These are phyloP conservation scores for Bruguiera gymnorhiza DNA, from an alignment of 345 rosid species.

Conservation along the genomic window DNA sequence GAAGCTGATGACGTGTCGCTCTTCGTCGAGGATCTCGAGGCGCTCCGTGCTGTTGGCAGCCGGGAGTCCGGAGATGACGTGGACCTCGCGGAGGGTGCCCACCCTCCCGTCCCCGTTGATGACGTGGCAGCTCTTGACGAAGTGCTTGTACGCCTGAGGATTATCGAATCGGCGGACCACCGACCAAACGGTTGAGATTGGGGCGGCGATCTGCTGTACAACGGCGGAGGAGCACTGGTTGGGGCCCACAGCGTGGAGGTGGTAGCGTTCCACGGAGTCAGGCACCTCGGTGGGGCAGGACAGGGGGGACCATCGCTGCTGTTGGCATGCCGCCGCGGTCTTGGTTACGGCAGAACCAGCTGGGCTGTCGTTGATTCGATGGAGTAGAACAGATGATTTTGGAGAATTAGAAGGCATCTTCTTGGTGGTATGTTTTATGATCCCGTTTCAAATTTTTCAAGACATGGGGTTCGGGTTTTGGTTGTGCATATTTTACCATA, in stretches of 20 bases:
- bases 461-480: neutral
- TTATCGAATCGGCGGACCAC: conserved; percentile 34
- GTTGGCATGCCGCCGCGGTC: neutral
- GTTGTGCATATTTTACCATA: neutral
- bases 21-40: conserved; percentile 41
- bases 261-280: conserved; percentile 21
- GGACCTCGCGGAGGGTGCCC: conserved; percentile 34
- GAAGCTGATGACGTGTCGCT: conserved; percentile 33
- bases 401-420: conserved; percentile 27
- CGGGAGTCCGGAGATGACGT: conserved; percentile 35
- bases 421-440: neutral
- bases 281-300: conserved; percentile 23
- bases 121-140: conserved; percentile 36
- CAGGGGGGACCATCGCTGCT: conserved; percentile 29
- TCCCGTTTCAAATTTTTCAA: neutral
- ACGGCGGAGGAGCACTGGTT: conserved; percentile 36
- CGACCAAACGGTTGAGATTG: conserved; percentile 34
- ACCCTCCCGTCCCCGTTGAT: conserved; percentile 29
- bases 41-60: conserved; percentile 31
- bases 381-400: conserved; percentile 31
- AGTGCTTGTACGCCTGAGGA: conserved; percentile 34
- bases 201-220: conserved; percentile 33
- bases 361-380: conserved; percentile 23
- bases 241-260: conserved; percentile 24
- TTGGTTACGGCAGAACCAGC: conserved; percentile 4